Evolutionary conservation across 164 flowering plant genomes (phyloP).

Genomic region (Houttuynia cordata): DNA sequence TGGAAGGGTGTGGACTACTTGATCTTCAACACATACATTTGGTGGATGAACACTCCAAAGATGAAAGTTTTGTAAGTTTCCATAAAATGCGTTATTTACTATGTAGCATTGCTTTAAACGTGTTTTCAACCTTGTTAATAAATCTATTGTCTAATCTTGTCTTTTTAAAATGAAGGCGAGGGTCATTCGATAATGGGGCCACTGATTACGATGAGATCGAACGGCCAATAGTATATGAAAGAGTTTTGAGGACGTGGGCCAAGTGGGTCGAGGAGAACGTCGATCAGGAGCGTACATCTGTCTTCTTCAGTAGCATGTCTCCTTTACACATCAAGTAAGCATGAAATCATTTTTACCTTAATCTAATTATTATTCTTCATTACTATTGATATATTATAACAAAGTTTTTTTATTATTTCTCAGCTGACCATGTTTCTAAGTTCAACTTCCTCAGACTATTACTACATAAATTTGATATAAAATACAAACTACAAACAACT

Average conservation of each 20-base stretch:
- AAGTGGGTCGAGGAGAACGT: slow-evolving; percentile 79
- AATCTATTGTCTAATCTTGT: too few species aligned
- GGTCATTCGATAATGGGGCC: slow-evolving; percentile 70
- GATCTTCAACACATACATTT: slow-evolving; percentile 84
- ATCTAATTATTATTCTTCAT: too few species aligned
- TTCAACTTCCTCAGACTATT: too few species aligned
- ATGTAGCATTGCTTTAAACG: not conserved
- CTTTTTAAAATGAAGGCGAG: slow-evolving; percentile 51
- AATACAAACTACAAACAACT: too few species aligned
- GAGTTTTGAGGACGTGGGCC: slow-evolving; percentile 83
- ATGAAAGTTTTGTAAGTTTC: slow-evolving; percentile 86
- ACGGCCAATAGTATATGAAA: slow-evolving; percentile 61
- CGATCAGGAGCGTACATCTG: slow-evolving; percentile 56
- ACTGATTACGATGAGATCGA: slow-evolving; percentile 83
- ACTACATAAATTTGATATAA: too few species aligned
- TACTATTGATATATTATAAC: too few species aligned
- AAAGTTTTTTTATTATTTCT: too few species aligned
- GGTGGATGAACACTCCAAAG: slow-evolving; percentile 94
- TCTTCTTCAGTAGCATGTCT: slow-evolving; percentile 91
- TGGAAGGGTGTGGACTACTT: slow-evolving; percentile 83
- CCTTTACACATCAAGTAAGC: slow-evolving; percentile 93
- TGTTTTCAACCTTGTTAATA: not conserved
- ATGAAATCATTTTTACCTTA: not conserved
- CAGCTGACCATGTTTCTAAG: too few species aligned
- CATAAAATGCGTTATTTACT: not conserved